Evolutionary conservation across 371 early-diverging fungal genomes (phyloP).

Genomic region (Fennellomyces sp.): DNA sequence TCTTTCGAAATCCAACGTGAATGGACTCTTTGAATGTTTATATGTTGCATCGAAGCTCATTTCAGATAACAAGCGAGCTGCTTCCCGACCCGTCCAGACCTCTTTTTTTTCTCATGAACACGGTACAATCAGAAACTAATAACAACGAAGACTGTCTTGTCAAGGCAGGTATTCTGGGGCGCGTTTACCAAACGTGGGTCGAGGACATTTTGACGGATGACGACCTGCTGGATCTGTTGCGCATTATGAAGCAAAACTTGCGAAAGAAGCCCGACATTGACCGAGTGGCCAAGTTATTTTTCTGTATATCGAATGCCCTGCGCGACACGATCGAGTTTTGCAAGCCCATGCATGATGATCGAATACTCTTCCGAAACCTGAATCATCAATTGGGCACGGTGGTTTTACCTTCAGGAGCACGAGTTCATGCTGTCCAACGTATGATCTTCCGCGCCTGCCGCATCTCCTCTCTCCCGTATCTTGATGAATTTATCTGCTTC

Average conservation of each 20-base stretch:
- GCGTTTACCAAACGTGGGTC: constrained; percentile 31
- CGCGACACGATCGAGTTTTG: constrained; percentile 41
- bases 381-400: background rate
- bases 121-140: background rate
- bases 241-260: constrained; percentile 43
- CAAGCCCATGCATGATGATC: constrained; percentile 36
- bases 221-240: constrained; percentile 47
- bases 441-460: background rate
- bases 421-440: constrained; percentile 17
- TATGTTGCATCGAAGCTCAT: background rate
- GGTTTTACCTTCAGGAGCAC: background rate
- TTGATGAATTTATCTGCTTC: background rate
- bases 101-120: constrained; percentile 9
- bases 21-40: too few relatives aligned
- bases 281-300: constrained; percentile 42
- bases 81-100: too few relatives aligned
- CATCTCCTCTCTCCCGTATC: background rate
- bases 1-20: too few relatives aligned
- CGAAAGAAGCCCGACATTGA: constrained; percentile 40
- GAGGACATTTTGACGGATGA: constrained; percentile 53
- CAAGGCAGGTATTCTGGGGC: background rate
- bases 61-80: background rate
- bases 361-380: constrained; percentile 32
- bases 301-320: constrained; percentile 47
- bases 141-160: background rate